These are phyloP conservation scores for Leucogyrophana mollusca DNA, from an alignment of 768 basidiomycete species.

Conservation along the genomic window DNA sequence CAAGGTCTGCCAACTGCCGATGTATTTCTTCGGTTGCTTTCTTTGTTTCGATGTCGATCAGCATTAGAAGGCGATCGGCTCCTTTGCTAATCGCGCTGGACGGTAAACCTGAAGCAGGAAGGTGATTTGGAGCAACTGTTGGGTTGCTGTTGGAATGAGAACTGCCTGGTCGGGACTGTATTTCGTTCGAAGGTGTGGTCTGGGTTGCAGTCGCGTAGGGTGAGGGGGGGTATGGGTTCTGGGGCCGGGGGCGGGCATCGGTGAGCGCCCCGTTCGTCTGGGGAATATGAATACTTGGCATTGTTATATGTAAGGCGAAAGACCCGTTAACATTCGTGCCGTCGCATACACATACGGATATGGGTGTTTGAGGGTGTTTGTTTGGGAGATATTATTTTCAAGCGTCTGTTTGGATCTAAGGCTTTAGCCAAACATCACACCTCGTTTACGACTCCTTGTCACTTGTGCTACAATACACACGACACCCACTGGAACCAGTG, in stretches of 20 bases:
- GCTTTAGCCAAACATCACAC: constrained; percentile 13
- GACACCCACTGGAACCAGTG: too few species aligned
- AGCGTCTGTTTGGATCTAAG: constrained; percentile 11
- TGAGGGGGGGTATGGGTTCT: not conserved
- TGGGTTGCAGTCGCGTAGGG: constrained; percentile 12
- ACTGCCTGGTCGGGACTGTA: not conserved
- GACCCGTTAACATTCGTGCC: too few species aligned
- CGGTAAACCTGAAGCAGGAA: not conserved
- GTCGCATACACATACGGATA: not conserved
- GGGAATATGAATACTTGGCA: constrained; percentile 3
- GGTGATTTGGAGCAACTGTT: not conserved
- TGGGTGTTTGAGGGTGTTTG: not conserved
- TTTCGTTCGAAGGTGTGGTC: not conserved
- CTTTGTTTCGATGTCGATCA: constrained; percentile 3
- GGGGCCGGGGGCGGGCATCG: not conserved
- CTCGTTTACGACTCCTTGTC: too few species aligned
- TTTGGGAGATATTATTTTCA: not conserved
- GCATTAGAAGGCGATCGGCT: not conserved
- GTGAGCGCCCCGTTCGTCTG: too few species aligned
- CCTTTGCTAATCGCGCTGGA: constrained; percentile 3
- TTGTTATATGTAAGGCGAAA: not conserved
- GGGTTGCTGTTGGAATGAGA: not conserved
- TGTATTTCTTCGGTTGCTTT: not conserved
- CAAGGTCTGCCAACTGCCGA: not conserved
- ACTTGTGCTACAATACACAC: too few species aligned